phyloP scores from a whole-genome alignment of 441 rosid genomes.

The Adansonia rubrostipa region DNA sequence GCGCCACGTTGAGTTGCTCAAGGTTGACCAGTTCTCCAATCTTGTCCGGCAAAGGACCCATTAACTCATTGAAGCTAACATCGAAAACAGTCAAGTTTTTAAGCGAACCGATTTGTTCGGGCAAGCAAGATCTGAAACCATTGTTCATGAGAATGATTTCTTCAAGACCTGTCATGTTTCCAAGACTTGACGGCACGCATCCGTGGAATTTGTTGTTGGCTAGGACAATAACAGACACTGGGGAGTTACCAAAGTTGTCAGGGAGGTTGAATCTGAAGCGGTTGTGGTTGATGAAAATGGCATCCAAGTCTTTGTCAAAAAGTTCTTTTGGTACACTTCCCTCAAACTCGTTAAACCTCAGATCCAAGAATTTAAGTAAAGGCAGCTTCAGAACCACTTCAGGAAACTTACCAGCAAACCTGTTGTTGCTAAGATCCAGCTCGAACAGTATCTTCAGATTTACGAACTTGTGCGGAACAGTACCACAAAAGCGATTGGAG shows the following conservation, averaged over 20 bases:
- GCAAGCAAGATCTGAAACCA: conserved; percentile 72
- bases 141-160: conserved; percentile 83
- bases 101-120: conserved; percentile 64
- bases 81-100: conserved; percentile 78
- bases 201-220: conserved; percentile 86
- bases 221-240: conserved; percentile 72
- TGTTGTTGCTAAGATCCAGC: conserved; percentile 91
- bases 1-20: conserved; percentile 82
- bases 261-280: conserved; percentile 82
- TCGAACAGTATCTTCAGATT: conserved; percentile 64
- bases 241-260: conserved; percentile 65
- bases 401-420: conserved; percentile 86
- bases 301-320: conserved; percentile 75
- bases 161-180: conserved; percentile 78
- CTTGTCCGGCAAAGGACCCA: conserved; percentile 73
- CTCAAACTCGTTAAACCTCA: conserved; percentile 88
- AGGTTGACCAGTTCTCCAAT: conserved; percentile 66
- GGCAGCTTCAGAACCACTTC: conserved; percentile 65
- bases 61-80: conserved; percentile 65
- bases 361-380: conserved; percentile 76
- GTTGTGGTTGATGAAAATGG: conserved; percentile 85
- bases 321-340: conserved; percentile 78
- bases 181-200: conserved; percentile 80
- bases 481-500: conserved; percentile 75
- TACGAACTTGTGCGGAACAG: conserved; percentile 66